Evolutionary conservation across 2,329 filamentous ascomycete species (phyloP).

Genomic region (Monosporascus sp.): DNA sequence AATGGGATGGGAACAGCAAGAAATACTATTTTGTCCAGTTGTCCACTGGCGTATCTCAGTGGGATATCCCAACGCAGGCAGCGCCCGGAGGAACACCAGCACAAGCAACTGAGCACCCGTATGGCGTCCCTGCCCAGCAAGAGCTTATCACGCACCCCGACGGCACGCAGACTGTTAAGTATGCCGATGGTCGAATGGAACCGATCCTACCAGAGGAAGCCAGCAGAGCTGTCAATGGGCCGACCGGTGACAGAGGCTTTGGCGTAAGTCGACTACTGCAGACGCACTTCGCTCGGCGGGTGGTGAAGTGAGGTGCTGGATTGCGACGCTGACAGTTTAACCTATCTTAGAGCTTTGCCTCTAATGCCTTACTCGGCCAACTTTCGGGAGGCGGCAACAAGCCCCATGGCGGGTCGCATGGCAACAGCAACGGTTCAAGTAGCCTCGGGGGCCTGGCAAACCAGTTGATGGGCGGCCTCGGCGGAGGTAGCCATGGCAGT

Average conservation of each 20-base stretch:
- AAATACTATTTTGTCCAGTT: constrained; percentile 71
- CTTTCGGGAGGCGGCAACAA: constrained; percentile 42
- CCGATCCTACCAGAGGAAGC: constrained; percentile 48
- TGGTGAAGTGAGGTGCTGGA: constrained; percentile 9
- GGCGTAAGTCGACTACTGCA: constrained; percentile 47
- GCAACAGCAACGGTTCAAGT: constrained; percentile 31
- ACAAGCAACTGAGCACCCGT: constrained; percentile 54
- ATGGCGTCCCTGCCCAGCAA: constrained; percentile 46
- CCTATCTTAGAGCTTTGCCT: constrained; percentile 48
- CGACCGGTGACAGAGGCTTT: constrained; percentile 55
- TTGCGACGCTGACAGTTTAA: constrained; percentile 17
- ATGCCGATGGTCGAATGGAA: constrained; percentile 57
- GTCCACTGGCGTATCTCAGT: constrained; percentile 66
- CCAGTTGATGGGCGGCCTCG: constrained; percentile 33
- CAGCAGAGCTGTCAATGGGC: constrained; percentile 45
- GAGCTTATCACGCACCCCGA: constrained; percentile 59
- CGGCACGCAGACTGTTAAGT: constrained; percentile 55
- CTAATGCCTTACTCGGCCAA: constrained; percentile 48
- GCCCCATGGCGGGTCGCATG: constrained; percentile 23
- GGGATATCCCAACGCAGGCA: constrained; percentile 65
- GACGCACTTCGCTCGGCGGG: constrained; percentile 4
- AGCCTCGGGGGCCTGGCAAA: constrained; percentile 43
- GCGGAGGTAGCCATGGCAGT: constrained; percentile 17
- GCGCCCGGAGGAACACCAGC: constrained; percentile 58
- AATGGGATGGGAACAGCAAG: constrained; percentile 60